A percentile compares a stretch with the other conserved stretches of the same genome.
Conservation (phyloP, 306 rosid genomes). For the Medicago ruthenica region DNA sequence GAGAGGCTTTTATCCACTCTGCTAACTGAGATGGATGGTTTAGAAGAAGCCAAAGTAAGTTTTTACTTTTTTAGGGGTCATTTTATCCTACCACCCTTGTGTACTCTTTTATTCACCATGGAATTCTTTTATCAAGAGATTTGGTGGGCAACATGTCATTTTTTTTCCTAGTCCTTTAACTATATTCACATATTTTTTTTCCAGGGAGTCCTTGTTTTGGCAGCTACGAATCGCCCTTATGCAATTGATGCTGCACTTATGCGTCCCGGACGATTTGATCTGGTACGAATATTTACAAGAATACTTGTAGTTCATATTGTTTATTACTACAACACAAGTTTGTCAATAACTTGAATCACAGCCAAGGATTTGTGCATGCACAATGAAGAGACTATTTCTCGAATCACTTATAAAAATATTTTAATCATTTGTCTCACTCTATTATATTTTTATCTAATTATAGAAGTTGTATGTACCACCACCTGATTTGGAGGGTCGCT, state of each 20-base stretch:
- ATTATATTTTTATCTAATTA: conserved; percentile 36
- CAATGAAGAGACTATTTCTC: too few relatives aligned
- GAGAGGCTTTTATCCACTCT: conserved; percentile 94
- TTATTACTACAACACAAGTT: not conserved
- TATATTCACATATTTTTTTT: conserved; percentile 15
- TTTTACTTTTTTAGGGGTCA: conserved; percentile 21
- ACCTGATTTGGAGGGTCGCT: conserved; percentile 83
- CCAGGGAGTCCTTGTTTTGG: conserved; percentile 92
- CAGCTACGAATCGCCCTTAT: conserved; percentile 96
- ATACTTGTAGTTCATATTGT: not conserved
- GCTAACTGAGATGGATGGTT: conserved; percentile 95
- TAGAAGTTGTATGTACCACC: conserved; percentile 91
- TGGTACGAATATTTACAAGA: conserved; percentile 51
- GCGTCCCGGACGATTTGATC: conserved; percentile 95
- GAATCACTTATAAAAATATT: too few relatives aligned
- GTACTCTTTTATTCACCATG: not conserved
- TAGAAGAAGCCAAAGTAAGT: conserved; percentile 90
- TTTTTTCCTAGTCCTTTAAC: conserved; percentile 29
- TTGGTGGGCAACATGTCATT: conserved; percentile 21
- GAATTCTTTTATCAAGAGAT: conserved; percentile 26
- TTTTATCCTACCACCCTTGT: not conserved
- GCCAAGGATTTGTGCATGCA: too few relatives aligned
- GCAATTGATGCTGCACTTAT: conserved; percentile 92
- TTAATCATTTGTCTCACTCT: conserved; percentile 20
- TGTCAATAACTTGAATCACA: too few relatives aligned